These are phyloP conservation scores for Solanum rostratum DNA, from an alignment of 257 asterid species.

Conservation along the genomic window DNA sequence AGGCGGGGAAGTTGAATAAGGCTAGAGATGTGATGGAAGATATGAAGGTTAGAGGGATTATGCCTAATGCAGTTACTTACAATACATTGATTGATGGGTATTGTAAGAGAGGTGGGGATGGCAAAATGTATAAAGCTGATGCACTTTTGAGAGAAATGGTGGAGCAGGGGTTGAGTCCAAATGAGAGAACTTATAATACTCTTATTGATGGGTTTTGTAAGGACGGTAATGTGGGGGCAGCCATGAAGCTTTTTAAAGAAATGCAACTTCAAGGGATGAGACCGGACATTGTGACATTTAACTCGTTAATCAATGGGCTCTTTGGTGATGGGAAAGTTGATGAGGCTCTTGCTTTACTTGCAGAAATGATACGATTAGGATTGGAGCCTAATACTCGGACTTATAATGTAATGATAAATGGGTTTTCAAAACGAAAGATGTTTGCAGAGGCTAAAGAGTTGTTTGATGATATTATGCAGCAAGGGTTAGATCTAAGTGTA, in stretches of 20 bases:
- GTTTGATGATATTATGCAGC: conserved; percentile 38
- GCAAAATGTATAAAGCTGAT: conserved; percentile 64
- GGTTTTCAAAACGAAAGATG: conserved; percentile 46
- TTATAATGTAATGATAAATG: conserved; percentile 48
- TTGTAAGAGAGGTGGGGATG: conserved; percentile 68
- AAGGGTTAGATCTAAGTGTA: conserved; percentile 38
- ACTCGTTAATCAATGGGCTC: conserved; percentile 54
- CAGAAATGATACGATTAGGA: conserved; percentile 44
- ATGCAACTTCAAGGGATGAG: conserved; percentile 46
- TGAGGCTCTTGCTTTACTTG: conserved; percentile 46
- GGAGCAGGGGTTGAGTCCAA: conserved; percentile 39
- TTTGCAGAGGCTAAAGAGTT: conserved; percentile 50
- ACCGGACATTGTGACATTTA: conserved; percentile 45
- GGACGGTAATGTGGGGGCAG: conserved; percentile 50
- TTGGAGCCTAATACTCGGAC: conserved; percentile 63
- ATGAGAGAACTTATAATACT: conserved; percentile 51
- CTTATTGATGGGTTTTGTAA: conserved; percentile 74
- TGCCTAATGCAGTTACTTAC: conserved; percentile 60
- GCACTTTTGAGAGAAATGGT: conserved; percentile 62
- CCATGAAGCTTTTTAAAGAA: conserved; percentile 49
- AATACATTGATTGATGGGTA: conserved; percentile 61
- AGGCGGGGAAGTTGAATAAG: conserved; percentile 67
- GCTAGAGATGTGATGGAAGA: conserved; percentile 72
- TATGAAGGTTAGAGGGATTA: conserved; percentile 53
- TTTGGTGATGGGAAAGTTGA: conserved; percentile 45